Evolutionary conservation across 73 alveolate species (phyloP).

Genomic region (Uronychia setigera): DNA sequence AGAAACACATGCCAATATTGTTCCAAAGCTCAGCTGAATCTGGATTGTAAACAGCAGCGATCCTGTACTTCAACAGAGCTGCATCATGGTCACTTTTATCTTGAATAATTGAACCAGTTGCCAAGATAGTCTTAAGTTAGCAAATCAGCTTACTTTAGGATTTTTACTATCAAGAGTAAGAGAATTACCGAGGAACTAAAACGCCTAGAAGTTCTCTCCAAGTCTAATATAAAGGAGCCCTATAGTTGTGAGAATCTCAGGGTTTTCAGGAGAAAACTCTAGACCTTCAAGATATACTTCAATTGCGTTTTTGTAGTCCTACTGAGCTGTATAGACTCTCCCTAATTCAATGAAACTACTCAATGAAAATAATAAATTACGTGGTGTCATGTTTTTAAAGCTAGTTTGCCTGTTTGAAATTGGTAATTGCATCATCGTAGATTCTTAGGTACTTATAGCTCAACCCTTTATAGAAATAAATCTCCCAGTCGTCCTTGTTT

Average conservation of each 20-base stretch:
- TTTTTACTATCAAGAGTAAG: conserved; percentile 88
- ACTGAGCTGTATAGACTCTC: conserved; percentile 75
- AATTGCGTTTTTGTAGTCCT: conserved; percentile 87
- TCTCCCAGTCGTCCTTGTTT: conserved; percentile 96
- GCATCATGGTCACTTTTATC: conserved; percentile 92
- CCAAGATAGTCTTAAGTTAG: conserved; percentile 95
- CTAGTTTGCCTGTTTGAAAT: conserved; percentile 78
- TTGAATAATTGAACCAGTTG: conserved; percentile 92
- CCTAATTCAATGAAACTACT: conserved; percentile 88
- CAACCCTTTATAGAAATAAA: conserved; percentile 88
- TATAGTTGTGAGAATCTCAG: conserved; percentile 91
- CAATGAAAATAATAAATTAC: too few species aligned
- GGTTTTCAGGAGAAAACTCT: conserved; percentile 91
- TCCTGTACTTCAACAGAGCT: conserved; percentile 83
- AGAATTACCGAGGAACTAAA: conserved; percentile 86
- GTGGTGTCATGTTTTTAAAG: conserved; percentile 88
- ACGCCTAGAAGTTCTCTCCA: conserved; percentile 80
- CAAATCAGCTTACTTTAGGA: too few species aligned
- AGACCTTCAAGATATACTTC: conserved; percentile 92
- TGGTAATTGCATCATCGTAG: conserved; percentile 79
- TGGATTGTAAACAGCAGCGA: conserved; percentile 90
- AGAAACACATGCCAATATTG: conserved; percentile 97
- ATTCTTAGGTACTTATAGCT: conserved; percentile 76
- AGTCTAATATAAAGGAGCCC: conserved; percentile 90
- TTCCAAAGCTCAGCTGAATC: conserved; percentile 98